Evolutionary conservation across 352 stramenopile genomes (phyloP), one percentile per base, ranked within the genome.

Genomic region (Globisporangium paroecandrum): DNA sequence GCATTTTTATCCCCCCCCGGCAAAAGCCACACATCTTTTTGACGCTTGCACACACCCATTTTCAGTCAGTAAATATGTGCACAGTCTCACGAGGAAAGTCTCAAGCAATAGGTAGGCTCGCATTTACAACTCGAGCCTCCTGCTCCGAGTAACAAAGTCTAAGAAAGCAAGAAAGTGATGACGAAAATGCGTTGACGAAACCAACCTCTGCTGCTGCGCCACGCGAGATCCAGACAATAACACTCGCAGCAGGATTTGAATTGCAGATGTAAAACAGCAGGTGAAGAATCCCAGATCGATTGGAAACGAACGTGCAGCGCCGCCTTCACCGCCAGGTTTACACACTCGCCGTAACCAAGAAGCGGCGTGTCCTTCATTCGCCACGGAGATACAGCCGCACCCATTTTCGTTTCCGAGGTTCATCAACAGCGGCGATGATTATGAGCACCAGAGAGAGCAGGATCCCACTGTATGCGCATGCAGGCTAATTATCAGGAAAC

Each of bases 131-230:
- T 32, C 29, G 29, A 32, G 29, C 29, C 29, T 32, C 29, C 29
- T 32, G 29, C 29, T 32, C 4, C 29, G 29, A 32, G 34, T 41
- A 41, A 41, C 9, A 41, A 13, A 41, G 34, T 15, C 34, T 41
- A 32, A 56, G n/a, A n/a, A 58, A 58, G 49, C 51, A 12, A 22
- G 25, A 13, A 9, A 41, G 27, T 18, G 27, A 34, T 32, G 29
- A 32, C n/a, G 54, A 41, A 22, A 59, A 59, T 41, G 34, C 20
- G 54, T 41, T 59, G 27, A 59, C 54, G 54, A 59, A 59, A 59
- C 27, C 15, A 32, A 32, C 29, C 29, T 29, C 27, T 29, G 4
- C 41, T 22, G 41, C 41, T 25, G 27, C 7, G 53, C 53, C 53
- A 58, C n/a, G 18, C 8, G 20, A 29, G 25, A 24, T 58, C 32